Evolutionary conservation across 176 grass and related monocot genomes (phyloP).

Genomic region (Stipa capillata): DNA sequence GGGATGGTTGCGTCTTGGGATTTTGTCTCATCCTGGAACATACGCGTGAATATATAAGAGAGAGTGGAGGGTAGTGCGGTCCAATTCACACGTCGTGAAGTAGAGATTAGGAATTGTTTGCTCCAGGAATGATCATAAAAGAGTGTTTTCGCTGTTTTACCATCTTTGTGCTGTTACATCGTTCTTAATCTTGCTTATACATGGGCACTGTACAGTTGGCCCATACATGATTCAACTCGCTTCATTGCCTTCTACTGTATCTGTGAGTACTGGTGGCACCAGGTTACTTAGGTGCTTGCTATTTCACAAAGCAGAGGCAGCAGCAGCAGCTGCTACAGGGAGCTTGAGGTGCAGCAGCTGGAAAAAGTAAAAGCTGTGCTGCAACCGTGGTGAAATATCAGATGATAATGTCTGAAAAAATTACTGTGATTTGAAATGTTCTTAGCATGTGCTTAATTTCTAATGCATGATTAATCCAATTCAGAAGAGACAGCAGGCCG

Average conservation of each 20-base stretch:
- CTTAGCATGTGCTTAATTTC: background rate
- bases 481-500: slow-evolving; percentile 6
- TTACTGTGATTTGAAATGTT: background rate
- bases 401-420: background rate
- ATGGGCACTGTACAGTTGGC: slow-evolving; percentile 27
- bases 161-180: slow-evolving; percentile 17
- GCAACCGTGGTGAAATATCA: background rate
- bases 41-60: too few relatives aligned
- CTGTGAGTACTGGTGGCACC: background rate
- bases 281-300: background rate
- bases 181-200: slow-evolving; percentile 7
- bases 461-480: background rate
- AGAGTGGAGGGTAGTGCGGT: too few relatives aligned
- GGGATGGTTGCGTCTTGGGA: too few relatives aligned
- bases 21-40: too few relatives aligned
- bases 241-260: background rate
- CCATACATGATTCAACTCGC: background rate
- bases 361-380: background rate
- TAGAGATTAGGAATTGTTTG: too few relatives aligned
- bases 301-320: background rate
- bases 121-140: too few relatives aligned
- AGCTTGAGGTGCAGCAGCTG: background rate
- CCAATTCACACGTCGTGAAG: too few relatives aligned
- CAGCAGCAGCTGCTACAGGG: background rate
- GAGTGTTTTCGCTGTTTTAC: too few relatives aligned